These are phyloP conservation scores for Aspergillus steynii DNA, from an alignment of 495 filamentous ascomycete genomes.

Conservation along the genomic window DNA sequence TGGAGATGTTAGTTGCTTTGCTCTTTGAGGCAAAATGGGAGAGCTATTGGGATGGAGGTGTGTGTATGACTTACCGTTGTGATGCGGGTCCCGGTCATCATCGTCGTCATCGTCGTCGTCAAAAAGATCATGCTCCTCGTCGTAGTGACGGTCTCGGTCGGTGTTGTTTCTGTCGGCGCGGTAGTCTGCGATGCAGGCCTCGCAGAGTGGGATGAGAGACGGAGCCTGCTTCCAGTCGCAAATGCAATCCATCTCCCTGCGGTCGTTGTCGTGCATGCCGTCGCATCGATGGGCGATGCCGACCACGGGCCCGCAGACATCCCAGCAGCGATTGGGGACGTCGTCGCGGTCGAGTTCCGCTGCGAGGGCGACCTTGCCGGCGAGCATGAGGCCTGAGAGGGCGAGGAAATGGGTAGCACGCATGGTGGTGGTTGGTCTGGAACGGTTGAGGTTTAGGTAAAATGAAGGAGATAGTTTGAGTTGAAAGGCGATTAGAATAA, in stretches of 20 bases:
- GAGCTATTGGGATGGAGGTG: not conserved
- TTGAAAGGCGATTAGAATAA: not conserved
- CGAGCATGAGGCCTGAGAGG: slow-evolving; percentile 30
- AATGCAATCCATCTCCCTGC: slow-evolving; percentile 33
- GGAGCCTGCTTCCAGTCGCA: slow-evolving; percentile 31
- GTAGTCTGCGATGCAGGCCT: slow-evolving; percentile 39
- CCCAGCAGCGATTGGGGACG: slow-evolving; percentile 34
- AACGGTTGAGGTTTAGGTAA: not conserved
- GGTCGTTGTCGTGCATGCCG: slow-evolving; percentile 26
- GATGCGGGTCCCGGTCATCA: slow-evolving; percentile 20
- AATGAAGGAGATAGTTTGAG: not conserved
- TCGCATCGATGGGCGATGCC: slow-evolving; percentile 30
- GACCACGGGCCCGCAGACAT: slow-evolving; percentile 30
- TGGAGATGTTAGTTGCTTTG: slow-evolving; percentile 1
- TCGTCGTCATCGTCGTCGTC: slow-evolving; percentile 17
- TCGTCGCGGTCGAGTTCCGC: slow-evolving; percentile 35
- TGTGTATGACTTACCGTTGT: slow-evolving; percentile 22
- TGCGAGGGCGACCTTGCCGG: slow-evolving; percentile 26
- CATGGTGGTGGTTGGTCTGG: slow-evolving; percentile 24
- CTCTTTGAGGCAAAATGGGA: not conserved
- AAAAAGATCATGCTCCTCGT: slow-evolving; percentile 16
- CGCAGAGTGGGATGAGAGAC: slow-evolving; percentile 33
- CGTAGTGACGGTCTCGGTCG: slow-evolving; percentile 17
- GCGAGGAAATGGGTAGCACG: slow-evolving; percentile 27
- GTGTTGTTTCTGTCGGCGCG: slow-evolving; percentile 15